Base-by-base conservation (phyloP, 2,329 filamentous ascomycete species). In the Talaromyces sp. region DNA sequence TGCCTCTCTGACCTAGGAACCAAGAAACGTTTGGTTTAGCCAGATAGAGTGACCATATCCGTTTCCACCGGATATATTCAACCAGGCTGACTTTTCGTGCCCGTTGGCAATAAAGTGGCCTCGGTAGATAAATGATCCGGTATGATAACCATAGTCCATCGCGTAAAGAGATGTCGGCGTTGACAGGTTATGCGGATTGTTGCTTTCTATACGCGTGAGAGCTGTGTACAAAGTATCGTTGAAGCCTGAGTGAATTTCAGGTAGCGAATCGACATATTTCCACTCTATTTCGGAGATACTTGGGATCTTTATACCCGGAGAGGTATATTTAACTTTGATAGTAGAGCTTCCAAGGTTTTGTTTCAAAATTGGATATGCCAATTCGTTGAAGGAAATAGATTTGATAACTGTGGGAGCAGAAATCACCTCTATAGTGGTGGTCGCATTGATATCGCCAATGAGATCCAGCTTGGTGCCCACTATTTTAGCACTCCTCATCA, bases 111-210 rank as follows among this genome's bases (percentile, higher is more conserved):
- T 82, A 71, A 94, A 93, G 65, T 86, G 81, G 0, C 89, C 90
- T 1, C 89, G 84, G 78, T 85, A 92, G 56, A 93, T 67, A 0
- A 92, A 79, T 0, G 83, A 84, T 2, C 90, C 89, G 0, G 85
- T 82, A 71, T 90, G 81, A 73, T 86, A 93, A 30, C 89, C 89
- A 69, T 93, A 92, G 72, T 93, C 89, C 18, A 84, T 84, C 0
- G 81, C 82, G 68, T 89, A 90, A 0, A 93, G 81, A 0, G 85
- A 87, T 0, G 84, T 86, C 0, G 89, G 87, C 0, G 89, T 92
- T 0, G 79, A 82, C 2, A 88, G 75, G 2, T 81, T 75, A n/a
- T 75, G 69, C 16, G 91, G 91, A 69, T 84, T 84, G 1, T 86
- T 87, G 2, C 79, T 80, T 1, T 76, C 16, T 18, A 27, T 79